Evolutionary conservation across 805 yeast species (phyloP).

Genomic region (Kodamaea sagamina): DNA sequence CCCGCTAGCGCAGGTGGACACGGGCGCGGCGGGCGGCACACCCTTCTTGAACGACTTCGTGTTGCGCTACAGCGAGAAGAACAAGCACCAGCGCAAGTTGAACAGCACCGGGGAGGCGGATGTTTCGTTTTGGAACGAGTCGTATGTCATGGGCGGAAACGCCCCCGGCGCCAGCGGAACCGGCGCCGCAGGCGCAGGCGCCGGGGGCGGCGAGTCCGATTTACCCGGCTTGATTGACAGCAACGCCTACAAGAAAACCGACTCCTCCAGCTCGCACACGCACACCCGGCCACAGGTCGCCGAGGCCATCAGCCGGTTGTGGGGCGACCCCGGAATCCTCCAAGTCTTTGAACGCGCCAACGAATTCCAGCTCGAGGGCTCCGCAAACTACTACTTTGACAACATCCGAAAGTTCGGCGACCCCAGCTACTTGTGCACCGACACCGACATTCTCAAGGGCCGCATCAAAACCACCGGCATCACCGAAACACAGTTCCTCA

Average conservation of each 20-base stretch:
- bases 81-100: conserved; percentile 50
- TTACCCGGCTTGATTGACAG: conserved; percentile 1
- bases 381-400: conserved; percentile 79
- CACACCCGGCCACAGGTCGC: conserved; percentile 59
- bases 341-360: conserved; percentile 61
- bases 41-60: conserved; percentile 65
- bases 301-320: conserved; percentile 63
- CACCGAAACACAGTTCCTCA: conserved; percentile 77
- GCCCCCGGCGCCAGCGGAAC: too few species aligned
- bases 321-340: conserved; percentile 75
- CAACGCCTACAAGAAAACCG: conserved; percentile 5
- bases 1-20: conserved; percentile 62
- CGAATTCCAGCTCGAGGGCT: conserved; percentile 82
- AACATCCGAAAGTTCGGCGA: conserved; percentile 66
- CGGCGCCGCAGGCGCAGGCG: too few species aligned
- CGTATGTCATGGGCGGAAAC: conserved; percentile 7
- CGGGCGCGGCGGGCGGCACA: conserved; percentile 66
- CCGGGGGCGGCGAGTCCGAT: background rate
- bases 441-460: conserved; percentile 84
- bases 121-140: conserved; percentile 24
- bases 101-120: conserved; percentile 54
- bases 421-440: conserved; percentile 66
- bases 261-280: background rate
- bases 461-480: conserved; percentile 96
- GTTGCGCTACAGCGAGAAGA: conserved; percentile 57